Percentiles rank a stretch among this genome's conserved stretches.
Evolutionary conservation across 192 early-diverging fungal species (phyloP).

Genomic region (Linnemannia exigua): DNA sequence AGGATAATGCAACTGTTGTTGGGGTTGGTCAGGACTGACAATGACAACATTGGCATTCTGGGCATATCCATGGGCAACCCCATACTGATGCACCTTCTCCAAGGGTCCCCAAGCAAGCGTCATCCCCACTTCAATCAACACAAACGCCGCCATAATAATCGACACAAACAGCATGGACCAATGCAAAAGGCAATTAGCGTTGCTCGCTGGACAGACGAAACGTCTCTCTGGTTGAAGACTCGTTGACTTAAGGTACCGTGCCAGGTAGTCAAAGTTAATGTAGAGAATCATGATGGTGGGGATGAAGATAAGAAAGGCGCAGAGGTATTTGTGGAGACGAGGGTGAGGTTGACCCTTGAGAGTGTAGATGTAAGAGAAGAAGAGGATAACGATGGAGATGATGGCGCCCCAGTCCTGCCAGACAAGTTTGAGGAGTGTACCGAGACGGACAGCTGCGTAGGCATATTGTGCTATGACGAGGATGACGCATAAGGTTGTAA

Average conservation of each 20-base stretch:
- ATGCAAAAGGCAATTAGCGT: background rate
- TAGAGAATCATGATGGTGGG: background rate
- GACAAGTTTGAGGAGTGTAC: background rate
- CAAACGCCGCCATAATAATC: background rate
- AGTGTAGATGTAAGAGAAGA: slow-evolving; percentile 15
- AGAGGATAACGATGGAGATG: background rate
- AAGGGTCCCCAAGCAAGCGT: slow-evolving; percentile 4
- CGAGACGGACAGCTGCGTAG: background rate
- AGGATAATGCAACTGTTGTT: background rate
- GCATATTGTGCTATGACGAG: background rate
- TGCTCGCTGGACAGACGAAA: background rate
- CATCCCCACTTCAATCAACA: background rate
- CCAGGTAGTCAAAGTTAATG: background rate
- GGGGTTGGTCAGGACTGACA: slow-evolving; percentile 20
- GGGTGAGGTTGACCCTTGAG: background rate
- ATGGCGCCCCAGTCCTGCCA: background rate
- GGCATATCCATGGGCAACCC: background rate
- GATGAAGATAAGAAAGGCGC: slow-evolving; percentile 8
- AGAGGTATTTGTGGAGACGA: background rate
- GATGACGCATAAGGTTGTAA: background rate
- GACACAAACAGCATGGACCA: background rate
- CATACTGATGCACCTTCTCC: background rate
- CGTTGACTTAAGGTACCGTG: background rate
- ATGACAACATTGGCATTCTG: background rate
- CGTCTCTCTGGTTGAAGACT: background rate